phyloP scores from a whole-genome alignment of 2,329 filamentous ascomycete genomes.

The Elsinoe ampelina region DNA sequence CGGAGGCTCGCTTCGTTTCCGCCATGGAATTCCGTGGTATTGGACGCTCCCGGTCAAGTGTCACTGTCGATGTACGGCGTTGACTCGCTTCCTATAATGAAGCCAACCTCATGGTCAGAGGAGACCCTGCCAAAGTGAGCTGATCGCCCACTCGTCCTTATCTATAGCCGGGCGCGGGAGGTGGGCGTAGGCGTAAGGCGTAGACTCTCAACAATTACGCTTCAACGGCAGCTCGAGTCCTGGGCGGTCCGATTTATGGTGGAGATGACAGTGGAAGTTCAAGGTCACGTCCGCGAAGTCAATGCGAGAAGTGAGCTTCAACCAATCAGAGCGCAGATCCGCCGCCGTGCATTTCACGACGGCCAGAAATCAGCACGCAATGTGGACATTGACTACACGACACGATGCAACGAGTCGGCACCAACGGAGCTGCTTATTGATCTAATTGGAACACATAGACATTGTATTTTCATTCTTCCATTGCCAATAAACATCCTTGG shows the following conservation, averaged over 20 bases:
- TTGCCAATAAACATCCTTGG: not conserved
- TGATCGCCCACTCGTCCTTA: not conserved
- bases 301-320: not conserved
- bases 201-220: no score
- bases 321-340: not conserved
- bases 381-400: no score
- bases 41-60: not conserved
- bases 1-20: constrained; percentile 49
- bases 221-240: not conserved
- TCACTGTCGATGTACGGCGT: no score
- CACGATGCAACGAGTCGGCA: no score
- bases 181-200: not conserved
- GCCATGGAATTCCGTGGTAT: constrained; percentile 34
- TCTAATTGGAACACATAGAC: no score
- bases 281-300: not conserved
- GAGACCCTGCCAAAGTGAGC: not conserved
- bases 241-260: not conserved
- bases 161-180: not conserved
- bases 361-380: no score
- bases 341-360: not conserved
- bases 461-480: not conserved
- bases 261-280: not conserved
- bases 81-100: not conserved
- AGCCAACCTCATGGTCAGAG: constrained; percentile 7
- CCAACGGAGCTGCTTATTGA: no score